A percentile compares a stretch with the other conserved stretches of the same genome.
Evolutionary conservation across 768 basidiomycete species (phyloP).

Genomic region (Tylopilus sp.): DNA sequence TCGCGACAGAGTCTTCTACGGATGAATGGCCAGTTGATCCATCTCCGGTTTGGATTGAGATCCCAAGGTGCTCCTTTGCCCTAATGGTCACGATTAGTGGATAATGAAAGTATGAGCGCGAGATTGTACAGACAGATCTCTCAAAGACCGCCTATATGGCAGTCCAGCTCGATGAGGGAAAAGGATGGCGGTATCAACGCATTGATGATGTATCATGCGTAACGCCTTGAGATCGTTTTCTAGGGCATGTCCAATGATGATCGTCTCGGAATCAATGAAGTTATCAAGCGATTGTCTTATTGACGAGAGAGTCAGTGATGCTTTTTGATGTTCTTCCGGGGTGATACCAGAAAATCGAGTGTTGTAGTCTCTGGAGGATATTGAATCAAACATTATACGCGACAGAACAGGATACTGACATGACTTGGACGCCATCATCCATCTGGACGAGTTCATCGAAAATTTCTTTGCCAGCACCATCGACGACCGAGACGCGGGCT

Average conservation of each 20-base stretch:
- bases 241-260: conserved; percentile 86
- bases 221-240: conserved; percentile 94
- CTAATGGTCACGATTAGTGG: conserved; percentile 37
- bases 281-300: conserved; percentile 66
- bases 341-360: conserved; percentile 88
- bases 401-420: conserved; percentile 44
- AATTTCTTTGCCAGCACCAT: conserved; percentile 66
- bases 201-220: conserved; percentile 78
- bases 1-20: conserved; percentile 84
- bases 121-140: conserved; percentile 61
- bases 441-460: conserved; percentile 81
- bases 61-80: conserved; percentile 76
- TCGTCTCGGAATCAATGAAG: conserved; percentile 74
- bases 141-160: conserved; percentile 74
- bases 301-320: conserved; percentile 61
- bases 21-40: conserved; percentile 82
- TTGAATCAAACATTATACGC: neutral
- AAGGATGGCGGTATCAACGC: conserved; percentile 84
- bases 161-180: conserved; percentile 82
- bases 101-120: neutral
- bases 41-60: conserved; percentile 78
- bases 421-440: conserved; percentile 76
- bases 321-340: conserved; percentile 52
- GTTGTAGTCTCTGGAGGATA: conserved; percentile 70
- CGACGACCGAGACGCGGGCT: conserved; percentile 86